phyloP scores from a whole-genome alignment of 345 rosid species.

The Angophora floribunda region DNA sequence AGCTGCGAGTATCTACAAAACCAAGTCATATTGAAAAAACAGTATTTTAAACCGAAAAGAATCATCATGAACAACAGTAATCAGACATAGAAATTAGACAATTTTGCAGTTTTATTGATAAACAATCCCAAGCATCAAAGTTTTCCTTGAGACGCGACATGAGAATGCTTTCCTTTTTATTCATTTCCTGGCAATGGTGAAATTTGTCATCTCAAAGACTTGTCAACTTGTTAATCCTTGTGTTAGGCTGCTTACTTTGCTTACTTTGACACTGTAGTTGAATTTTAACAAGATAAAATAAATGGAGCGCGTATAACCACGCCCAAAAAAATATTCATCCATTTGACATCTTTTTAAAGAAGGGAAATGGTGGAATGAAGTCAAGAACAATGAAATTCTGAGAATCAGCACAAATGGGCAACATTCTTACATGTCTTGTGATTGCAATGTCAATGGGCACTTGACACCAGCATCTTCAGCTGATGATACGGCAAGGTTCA shows the following conservation, averaged over 20 bases:
- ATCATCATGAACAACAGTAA: not conserved
- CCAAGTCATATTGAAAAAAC: not conserved
- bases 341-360: not conserved
- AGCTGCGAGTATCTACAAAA: constrained; percentile 51
- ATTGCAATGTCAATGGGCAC: constrained; percentile 47
- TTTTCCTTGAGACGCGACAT: not conserved
- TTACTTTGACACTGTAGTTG: not conserved
- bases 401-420: not conserved
- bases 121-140: not conserved
- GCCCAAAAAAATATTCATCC: not conserved
- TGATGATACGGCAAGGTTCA: constrained; percentile 58
- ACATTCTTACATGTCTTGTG: constrained; percentile 54
- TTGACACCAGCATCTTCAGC: constrained; percentile 48
- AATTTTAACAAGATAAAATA: not conserved
- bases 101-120: not conserved
- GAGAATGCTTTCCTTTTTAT: not conserved
- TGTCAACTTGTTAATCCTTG: not conserved
- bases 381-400: not conserved
- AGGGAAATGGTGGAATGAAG: not conserved
- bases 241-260: not conserved
- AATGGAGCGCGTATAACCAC: not conserved
- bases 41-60: not conserved
- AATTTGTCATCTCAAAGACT: not conserved
- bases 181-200: not conserved
- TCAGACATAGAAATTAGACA: not conserved